Percentiles rank a stretch among this genome's conserved stretches.
Conservation (phyloP, 129 eudicot genomes). For the Ambrosia trifida region DNA sequence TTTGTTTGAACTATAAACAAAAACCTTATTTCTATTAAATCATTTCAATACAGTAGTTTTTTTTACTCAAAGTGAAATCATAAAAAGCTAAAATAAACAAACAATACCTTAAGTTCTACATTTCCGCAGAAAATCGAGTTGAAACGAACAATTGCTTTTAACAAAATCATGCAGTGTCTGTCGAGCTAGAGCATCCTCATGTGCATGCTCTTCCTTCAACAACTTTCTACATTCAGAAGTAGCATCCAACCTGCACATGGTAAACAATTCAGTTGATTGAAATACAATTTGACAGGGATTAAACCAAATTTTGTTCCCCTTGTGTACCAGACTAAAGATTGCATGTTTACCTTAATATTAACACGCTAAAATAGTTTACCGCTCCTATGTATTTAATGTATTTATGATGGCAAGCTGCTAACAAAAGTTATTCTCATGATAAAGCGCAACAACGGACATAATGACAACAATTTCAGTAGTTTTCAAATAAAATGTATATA, state of each 20-base stretch:
- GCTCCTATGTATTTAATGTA: no score
- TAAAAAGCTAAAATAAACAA: background rate
- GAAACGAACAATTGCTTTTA: slow-evolving; percentile 75
- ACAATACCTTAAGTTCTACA: slow-evolving; percentile 47
- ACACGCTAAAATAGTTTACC: no score
- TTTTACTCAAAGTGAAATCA: background rate
- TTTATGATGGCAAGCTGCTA: no score
- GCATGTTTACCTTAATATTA: no score
- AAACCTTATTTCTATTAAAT: no score
- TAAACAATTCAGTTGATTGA: no score
- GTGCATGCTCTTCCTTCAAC: slow-evolving; percentile 65
- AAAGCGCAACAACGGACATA: no score
- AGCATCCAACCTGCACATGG: slow-evolving; percentile 44
- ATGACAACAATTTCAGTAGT: background rate
- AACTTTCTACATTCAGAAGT: slow-evolving; percentile 56
- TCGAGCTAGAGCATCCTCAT: slow-evolving; percentile 51
- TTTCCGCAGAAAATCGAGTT: slow-evolving; percentile 63
- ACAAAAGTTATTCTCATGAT: background rate
- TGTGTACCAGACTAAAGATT: no score
- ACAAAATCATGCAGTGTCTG: slow-evolving; percentile 94
- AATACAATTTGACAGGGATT: no score
- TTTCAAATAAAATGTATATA: background rate
- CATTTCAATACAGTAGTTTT: background rate
- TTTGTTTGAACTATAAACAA: no score
- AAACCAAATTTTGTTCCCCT: no score